Evolutionary conservation across 1,284 basidiomycete genomes (phyloP).

Genomic region (Pholiota adiposa): DNA sequence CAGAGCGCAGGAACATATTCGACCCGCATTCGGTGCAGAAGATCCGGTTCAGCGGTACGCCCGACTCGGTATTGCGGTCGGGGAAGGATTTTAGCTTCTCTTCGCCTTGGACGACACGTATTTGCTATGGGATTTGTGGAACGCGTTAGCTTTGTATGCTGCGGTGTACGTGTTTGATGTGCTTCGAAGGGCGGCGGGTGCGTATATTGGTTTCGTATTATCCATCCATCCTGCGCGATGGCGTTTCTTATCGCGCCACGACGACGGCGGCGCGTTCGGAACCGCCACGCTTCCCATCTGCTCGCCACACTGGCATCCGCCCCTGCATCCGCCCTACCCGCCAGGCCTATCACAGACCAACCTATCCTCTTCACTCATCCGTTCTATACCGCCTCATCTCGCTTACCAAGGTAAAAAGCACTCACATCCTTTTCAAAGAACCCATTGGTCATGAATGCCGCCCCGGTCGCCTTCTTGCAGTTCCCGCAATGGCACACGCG

Average conservation of each 20-base stretch:
- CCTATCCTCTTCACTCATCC: no score
- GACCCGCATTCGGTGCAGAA: conserved; percentile 37
- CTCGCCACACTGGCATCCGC: no score
- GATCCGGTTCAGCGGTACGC: conserved; percentile 28
- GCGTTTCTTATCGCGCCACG: no score
- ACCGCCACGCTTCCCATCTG: no score
- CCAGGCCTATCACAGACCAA: no score
- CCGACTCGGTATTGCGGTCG: conserved; percentile 32
- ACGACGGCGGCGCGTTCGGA: no score
- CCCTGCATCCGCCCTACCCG: no score
- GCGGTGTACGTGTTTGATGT: no score
- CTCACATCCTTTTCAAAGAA: conserved; percentile 37
- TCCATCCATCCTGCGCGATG: no score
- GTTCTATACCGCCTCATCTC: no score
- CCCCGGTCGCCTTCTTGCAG: conserved; percentile 39
- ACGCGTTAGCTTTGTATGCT: not conserved
- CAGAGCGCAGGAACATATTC: conserved; percentile 28
- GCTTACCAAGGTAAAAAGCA: not conserved
- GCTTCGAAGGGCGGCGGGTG: no score
- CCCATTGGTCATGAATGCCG: conserved; percentile 40
- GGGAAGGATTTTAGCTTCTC: conserved; percentile 28
- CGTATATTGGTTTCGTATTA: no score
- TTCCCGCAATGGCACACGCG: conserved; percentile 41
- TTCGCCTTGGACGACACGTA: conserved; percentile 29
- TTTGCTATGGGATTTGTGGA: conserved; percentile 25